phyloP scores from a whole-genome alignment of 1,139 yeast species.

The Zhuliangozyma blackwelliae region DNA sequence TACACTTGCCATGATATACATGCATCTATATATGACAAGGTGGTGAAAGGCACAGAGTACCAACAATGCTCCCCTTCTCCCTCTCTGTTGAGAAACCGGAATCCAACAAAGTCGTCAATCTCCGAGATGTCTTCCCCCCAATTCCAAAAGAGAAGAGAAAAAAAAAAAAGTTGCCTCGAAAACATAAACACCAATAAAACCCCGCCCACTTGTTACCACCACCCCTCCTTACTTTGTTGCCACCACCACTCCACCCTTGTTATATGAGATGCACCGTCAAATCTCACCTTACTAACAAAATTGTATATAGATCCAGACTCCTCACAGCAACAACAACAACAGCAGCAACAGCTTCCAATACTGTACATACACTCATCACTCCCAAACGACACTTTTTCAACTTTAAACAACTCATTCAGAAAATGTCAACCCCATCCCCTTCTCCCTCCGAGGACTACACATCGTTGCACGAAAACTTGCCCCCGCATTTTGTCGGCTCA shows the following conservation, averaged over 20 bases:
- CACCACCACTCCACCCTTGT: background rate
- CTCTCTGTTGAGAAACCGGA: too few relatives aligned
- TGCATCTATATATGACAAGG: too few relatives aligned
- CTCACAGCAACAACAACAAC: too few relatives aligned
- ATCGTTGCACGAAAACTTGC: slow-evolving; percentile 39
- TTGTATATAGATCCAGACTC: slow-evolving; percentile 4
- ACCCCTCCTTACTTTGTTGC: background rate
- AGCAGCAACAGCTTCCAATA: background rate
- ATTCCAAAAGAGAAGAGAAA: too few relatives aligned
- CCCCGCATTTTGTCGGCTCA: slow-evolving; percentile 75
- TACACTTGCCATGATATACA: too few relatives aligned
- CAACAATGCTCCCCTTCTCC: too few relatives aligned
- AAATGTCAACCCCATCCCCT: slow-evolving; percentile 8
- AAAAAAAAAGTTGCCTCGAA: too few relatives aligned
- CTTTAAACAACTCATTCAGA: background rate
- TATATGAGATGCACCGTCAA: slow-evolving; percentile 5
- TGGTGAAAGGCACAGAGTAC: too few relatives aligned
- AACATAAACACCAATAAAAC: too few relatives aligned
- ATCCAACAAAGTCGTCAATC: too few relatives aligned
- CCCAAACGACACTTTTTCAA: background rate
- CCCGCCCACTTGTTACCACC: background rate
- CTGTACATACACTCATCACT: too few relatives aligned
- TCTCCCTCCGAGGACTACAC: slow-evolving; percentile 20
- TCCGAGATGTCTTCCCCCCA: too few relatives aligned
- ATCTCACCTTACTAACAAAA: slow-evolving; percentile 2